phyloP scores from a whole-genome alignment of 345 rosid genomes.

The Physaria fendleri region DNA sequence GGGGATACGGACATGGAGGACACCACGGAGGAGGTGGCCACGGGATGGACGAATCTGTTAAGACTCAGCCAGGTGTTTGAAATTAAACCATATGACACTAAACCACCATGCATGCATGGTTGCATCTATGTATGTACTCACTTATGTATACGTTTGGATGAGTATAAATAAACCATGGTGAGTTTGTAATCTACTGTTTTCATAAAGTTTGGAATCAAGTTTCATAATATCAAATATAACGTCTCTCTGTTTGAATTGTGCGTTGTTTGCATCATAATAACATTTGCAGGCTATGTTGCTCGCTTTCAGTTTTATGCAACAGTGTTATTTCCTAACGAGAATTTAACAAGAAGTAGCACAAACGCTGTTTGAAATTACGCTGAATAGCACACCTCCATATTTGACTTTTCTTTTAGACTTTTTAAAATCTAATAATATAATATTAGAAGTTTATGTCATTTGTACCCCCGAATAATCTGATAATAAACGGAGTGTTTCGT shows the following conservation, averaged over 20 bases:
- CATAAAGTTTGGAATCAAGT: slow-evolving; percentile 1
- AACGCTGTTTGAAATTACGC: no score
- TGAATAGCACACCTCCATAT: no score
- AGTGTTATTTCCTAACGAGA: not conserved
- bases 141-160: not conserved
- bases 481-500: no score
- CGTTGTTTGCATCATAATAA: not conserved
- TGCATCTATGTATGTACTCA: not conserved
- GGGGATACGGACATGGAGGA: not conserved
- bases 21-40: not conserved
- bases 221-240: not conserved
- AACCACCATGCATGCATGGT: not conserved
- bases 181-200: not conserved
- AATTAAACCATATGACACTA: not conserved
- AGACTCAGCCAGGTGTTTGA: slow-evolving; percentile 15
- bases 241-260: not conserved
- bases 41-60: not conserved
- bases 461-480: no score
- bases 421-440: no score
- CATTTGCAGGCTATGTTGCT: not conserved
- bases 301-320: not conserved
- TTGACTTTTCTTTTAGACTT: no score
- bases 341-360: no score
- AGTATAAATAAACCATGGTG: not conserved
- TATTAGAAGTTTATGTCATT: no score